These are phyloP conservation scores for Ottelia alismoides DNA, from an alignment of 106 monocot genomes.

Conservation along the genomic window DNA sequence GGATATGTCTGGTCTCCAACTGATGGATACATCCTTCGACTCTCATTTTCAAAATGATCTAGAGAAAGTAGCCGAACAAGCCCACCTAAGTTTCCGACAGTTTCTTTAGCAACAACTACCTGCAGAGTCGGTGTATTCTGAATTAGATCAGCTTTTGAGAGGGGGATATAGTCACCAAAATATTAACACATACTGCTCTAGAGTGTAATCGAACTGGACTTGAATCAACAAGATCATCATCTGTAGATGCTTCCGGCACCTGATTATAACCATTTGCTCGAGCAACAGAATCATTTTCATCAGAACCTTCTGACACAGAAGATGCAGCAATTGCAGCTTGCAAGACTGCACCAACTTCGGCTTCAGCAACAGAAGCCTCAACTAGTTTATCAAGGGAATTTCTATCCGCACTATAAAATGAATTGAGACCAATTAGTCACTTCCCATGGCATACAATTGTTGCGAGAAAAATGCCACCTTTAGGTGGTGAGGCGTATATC, in stretches of 20 bases:
- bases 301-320: conserved; percentile 29
- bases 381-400: conserved; percentile 69
- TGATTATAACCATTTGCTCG: conserved; percentile 25
- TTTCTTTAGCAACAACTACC: conserved; percentile 97
- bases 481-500: no score
- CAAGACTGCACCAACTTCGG: conserved; percentile 77
- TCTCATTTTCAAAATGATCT: conserved; percentile 99
- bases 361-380: conserved; percentile 82
- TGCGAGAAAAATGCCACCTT: neutral
- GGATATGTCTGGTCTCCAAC: conserved; percentile 52
- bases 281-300: conserved; percentile 34
- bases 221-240: conserved; percentile 18
- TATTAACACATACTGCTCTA: conserved; percentile 93
- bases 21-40: conserved; percentile 89
- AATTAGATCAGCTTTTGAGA: no score
- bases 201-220: conserved; percentile 75
- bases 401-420: conserved; percentile 61
- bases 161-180: no score
- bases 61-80: conserved; percentile 86
- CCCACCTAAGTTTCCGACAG: conserved; percentile 81
- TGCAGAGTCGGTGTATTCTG: no score
- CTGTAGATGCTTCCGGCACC: conserved; percentile 15
- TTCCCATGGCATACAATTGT: neutral
- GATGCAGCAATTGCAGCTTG: conserved; percentile 67
- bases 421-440: no score